phyloP scores from a whole-genome alignment of 768 basidiomycete species.

The Podaxis carcinomalis region DNA sequence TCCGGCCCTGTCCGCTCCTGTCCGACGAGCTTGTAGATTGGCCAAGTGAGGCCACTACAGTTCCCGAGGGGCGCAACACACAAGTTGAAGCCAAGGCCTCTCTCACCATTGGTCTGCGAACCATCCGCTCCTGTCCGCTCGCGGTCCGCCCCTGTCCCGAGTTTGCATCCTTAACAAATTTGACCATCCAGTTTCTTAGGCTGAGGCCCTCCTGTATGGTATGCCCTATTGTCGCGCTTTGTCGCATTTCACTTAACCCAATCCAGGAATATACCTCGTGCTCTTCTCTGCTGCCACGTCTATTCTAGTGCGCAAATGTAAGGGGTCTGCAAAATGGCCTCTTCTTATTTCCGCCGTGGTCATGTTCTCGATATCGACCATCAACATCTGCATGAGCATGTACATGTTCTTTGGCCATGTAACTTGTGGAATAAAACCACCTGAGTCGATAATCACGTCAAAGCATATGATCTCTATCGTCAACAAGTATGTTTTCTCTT shows the following conservation, averaged over 20 bases:
- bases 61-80: too few species aligned
- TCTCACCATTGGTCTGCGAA: too few species aligned
- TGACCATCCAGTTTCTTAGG: neutral
- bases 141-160: too few species aligned
- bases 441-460: slow-evolving; percentile 20
- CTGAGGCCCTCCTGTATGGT: slow-evolving; percentile 6
- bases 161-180: too few species aligned
- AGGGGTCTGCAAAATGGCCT: slow-evolving; percentile 19
- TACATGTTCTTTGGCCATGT: slow-evolving; percentile 23
- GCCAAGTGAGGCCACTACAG: too few species aligned
- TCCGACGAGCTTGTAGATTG: too few species aligned
- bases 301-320: slow-evolving; percentile 24
- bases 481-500: slow-evolving; percentile 28
- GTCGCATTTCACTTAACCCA: neutral
- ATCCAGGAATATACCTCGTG: slow-evolving; percentile 29
- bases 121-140: too few species aligned
- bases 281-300: slow-evolving; percentile 30
- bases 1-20: too few species aligned
- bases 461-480: slow-evolving; percentile 32
- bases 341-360: slow-evolving; percentile 24
- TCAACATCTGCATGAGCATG: slow-evolving; percentile 28
- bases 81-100: too few species aligned
- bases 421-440: slow-evolving; percentile 11
- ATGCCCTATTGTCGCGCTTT: neutral
- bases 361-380: slow-evolving; percentile 33